Percentiles rank a stretch among this genome's conserved stretches.
These are phyloP conservation scores for Coniochaeta sp. DNA, from an alignment of 2,329 filamentous ascomycete species.

Conservation along the genomic window DNA sequence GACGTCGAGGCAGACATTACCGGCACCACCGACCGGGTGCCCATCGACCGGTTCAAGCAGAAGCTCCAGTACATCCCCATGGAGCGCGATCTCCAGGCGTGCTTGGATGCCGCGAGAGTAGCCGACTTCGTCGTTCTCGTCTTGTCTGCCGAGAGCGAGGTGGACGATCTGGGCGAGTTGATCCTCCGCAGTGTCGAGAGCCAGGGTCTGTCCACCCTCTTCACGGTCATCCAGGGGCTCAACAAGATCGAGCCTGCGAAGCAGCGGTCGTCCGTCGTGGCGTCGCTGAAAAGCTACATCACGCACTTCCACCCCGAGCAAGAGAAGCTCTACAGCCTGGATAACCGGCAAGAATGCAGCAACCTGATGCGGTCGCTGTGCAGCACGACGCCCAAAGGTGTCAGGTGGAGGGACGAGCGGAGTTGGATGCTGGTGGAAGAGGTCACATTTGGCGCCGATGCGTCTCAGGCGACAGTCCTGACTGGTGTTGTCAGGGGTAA, in stretches of 20 bases:
- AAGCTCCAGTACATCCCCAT: constrained; percentile 79
- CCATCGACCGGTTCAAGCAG: constrained; percentile 89
- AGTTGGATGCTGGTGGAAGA: constrained; percentile 94
- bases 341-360: constrained; percentile 82
- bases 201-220: constrained; percentile 89
- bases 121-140: constrained; percentile 90
- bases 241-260: constrained; percentile 75
- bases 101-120: constrained; percentile 76
- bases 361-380: constrained; percentile 89
- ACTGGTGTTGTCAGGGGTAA: constrained; percentile 83
- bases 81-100: constrained; percentile 65
- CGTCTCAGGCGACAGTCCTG: constrained; percentile 59
- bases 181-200: constrained; percentile 83
- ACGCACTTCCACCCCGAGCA: constrained; percentile 90
- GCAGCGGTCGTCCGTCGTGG: constrained; percentile 65
- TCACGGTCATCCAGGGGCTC: constrained; percentile 75
- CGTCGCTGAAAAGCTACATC: constrained; percentile 86
- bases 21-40: constrained; percentile 54
- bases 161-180: constrained; percentile 77
- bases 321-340: constrained; percentile 84
- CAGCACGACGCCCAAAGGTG: constrained; percentile 84
- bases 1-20: constrained; percentile 65
- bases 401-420: constrained; percentile 91
- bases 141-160: constrained; percentile 74
- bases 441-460: constrained; percentile 59